A percentile compares a stretch with the other conserved stretches of the same genome.
These are phyloP conservation scores for Wickerhamiella lipophila DNA, from an alignment of 805 yeast genomes.

Conservation along the genomic window DNA sequence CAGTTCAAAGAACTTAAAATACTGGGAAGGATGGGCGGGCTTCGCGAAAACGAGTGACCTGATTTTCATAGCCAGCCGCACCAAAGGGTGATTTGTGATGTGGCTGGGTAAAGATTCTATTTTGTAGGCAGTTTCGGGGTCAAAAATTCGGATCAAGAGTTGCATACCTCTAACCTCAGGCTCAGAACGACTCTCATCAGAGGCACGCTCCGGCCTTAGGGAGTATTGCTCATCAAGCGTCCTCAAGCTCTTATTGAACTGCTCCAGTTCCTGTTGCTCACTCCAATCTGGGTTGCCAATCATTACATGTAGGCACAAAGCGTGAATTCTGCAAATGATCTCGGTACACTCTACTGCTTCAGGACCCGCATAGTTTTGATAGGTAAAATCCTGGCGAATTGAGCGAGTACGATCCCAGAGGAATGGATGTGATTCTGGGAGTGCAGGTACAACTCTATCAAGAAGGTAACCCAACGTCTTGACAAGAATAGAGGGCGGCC, in stretches of 20 bases:
- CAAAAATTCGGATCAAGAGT: conserved; percentile 63
- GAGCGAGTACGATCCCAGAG: conserved; percentile 97
- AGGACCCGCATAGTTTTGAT: conserved; percentile 84
- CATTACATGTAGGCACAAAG: conserved; percentile 73
- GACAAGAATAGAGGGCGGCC: conserved; percentile 72
- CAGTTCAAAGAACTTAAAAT: conserved; percentile 49
- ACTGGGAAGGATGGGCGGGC: conserved; percentile 34
- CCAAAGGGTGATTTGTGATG: conserved; percentile 40
- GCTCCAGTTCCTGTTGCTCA: conserved; percentile 91
- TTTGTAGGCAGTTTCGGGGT: conserved; percentile 71
- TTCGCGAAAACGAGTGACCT: conserved; percentile 52
- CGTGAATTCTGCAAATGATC: conserved; percentile 76
- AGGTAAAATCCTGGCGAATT: conserved; percentile 91
- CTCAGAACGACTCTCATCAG: conserved; percentile 62
- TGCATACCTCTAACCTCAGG: conserved; percentile 89
- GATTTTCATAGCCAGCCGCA: conserved; percentile 61
- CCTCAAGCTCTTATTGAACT: conserved; percentile 79
- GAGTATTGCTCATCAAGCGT: conserved; percentile 72
- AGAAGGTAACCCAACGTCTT: conserved; percentile 60
- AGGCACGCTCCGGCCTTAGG: conserved; percentile 52
- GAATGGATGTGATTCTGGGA: conserved; percentile 81
- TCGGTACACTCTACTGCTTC: conserved; percentile 92
- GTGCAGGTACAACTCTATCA: conserved; percentile 43
- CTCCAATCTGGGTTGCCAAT: conserved; percentile 64
- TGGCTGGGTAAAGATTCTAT: conserved; percentile 52